These are phyloP conservation scores for Pyrenula aspistea DNA, from an alignment of 495 filamentous ascomycete species.

Conservation along the genomic window DNA sequence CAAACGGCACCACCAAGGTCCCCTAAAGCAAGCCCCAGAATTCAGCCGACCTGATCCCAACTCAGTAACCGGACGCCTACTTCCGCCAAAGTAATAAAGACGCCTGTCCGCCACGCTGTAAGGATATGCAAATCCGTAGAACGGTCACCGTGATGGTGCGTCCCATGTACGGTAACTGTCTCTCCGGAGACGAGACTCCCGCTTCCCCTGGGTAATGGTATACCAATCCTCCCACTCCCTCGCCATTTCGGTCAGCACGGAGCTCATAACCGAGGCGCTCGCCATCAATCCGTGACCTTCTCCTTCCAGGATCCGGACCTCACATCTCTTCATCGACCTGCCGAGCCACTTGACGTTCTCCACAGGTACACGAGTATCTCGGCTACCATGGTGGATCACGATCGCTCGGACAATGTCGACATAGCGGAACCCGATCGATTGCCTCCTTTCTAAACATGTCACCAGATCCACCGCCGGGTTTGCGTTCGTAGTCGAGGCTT, in stretches of 20 bases:
- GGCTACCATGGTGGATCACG: slow-evolving; percentile 86
- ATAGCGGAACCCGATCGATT: slow-evolving; percentile 92
- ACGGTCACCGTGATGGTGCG: too few relatives aligned
- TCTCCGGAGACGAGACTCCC: slow-evolving; percentile 1
- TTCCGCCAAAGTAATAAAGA: too few relatives aligned
- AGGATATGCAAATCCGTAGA: too few relatives aligned
- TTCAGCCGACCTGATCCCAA: too few relatives aligned
- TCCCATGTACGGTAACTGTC: slow-evolving; percentile 1
- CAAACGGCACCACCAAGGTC: too few relatives aligned
- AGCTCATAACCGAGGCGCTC: slow-evolving; percentile 82
- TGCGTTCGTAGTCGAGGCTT: slow-evolving; percentile 78
- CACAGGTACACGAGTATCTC: slow-evolving; percentile 83
- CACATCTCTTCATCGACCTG: slow-evolving; percentile 83
- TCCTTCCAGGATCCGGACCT: slow-evolving; percentile 80
- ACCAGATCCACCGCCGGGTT: slow-evolving; percentile 91
- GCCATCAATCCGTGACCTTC: slow-evolving; percentile 98
- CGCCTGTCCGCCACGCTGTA: too few relatives aligned
- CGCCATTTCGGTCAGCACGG: slow-evolving; percentile 84
- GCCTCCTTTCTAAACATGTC: slow-evolving; percentile 81
- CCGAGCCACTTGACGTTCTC: slow-evolving; percentile 94
- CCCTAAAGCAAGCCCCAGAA: too few relatives aligned
- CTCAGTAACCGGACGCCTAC: too few relatives aligned
- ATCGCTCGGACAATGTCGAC: slow-evolving; percentile 86
- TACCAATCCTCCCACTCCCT: slow-evolving; percentile 94
- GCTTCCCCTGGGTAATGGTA: slow-evolving; percentile 42